These are phyloP conservation scores for Escallonia rubra DNA, from an alignment of 129 eudicot species.

Conservation along the genomic window DNA sequence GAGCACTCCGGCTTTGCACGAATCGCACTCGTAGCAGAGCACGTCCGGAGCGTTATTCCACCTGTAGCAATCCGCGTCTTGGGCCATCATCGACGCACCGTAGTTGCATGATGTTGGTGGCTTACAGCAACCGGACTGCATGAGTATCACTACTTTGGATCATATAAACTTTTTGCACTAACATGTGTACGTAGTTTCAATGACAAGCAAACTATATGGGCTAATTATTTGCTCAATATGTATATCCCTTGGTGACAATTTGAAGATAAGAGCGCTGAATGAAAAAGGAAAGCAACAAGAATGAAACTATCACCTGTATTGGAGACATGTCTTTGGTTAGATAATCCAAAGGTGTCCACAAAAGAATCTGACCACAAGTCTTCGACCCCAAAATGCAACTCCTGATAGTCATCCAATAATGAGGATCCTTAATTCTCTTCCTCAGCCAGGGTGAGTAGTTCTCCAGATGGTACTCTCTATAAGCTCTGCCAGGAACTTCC, in stretches of 20 bases:
- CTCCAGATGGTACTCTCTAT: slow-evolving; percentile 65
- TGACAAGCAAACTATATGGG: too few relatives aligned
- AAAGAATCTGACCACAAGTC: slow-evolving; percentile 60
- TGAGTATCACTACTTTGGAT: too few relatives aligned
- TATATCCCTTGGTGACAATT: too few relatives aligned
- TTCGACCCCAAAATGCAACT: slow-evolving; percentile 76
- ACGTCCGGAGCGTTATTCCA: slow-evolving; percentile 70
- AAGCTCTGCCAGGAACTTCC: slow-evolving; percentile 58
- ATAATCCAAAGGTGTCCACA: slow-evolving; percentile 84
- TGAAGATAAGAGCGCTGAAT: too few relatives aligned
- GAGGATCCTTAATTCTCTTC: slow-evolving; percentile 51
- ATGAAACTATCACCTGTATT: slow-evolving; percentile 55
- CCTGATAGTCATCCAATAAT: slow-evolving; percentile 58
- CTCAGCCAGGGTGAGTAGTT: slow-evolving; percentile 76
- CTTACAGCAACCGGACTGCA: slow-evolving; percentile 96
- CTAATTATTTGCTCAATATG: background rate
- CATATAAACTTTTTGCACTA: too few relatives aligned
- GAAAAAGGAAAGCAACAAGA: too few relatives aligned
- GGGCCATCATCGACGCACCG: slow-evolving; percentile 37
- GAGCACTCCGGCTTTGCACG: slow-evolving; percentile 96
- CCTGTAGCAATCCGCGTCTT: slow-evolving; percentile 70
- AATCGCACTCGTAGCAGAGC: slow-evolving; percentile 81
- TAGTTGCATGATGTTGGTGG: slow-evolving; percentile 87
- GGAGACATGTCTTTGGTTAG: slow-evolving; percentile 61
- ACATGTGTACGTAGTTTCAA: too few relatives aligned